phyloP scores from a whole-genome alignment of 495 filamentous ascomycete species.

The Hyaloscypha hepaticicola region DNA sequence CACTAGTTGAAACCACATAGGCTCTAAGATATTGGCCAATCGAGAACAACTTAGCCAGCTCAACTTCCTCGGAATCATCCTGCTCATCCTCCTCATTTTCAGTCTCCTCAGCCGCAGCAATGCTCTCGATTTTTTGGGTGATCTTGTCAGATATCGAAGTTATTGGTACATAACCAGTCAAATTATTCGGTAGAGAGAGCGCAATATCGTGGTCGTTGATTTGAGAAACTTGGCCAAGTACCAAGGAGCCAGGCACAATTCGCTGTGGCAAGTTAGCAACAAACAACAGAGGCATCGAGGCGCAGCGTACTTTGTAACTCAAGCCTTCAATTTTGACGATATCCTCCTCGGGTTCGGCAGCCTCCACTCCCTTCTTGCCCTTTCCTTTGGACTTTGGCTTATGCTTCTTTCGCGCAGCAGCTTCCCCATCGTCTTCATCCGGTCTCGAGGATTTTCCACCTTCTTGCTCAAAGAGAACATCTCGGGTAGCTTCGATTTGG shows the following conservation, averaged over 20 bases:
- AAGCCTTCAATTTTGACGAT: conserved; percentile 76
- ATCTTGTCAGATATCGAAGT: conserved; percentile 82
- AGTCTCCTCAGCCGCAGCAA: conserved; percentile 58
- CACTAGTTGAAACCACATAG: conserved; percentile 73
- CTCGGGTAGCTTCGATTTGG: conserved; percentile 85
- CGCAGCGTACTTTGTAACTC: conserved; percentile 74
- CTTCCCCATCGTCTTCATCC: conserved; percentile 36
- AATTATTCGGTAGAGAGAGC: conserved; percentile 85
- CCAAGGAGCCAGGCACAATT: conserved; percentile 75
- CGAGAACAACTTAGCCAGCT: conserved; percentile 69
- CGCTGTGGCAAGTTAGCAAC: conserved; percentile 54
- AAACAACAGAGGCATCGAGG: conserved; percentile 8
- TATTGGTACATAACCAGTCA: conserved; percentile 84
- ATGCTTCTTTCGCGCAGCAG: conserved; percentile 49
- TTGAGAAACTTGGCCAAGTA: conserved; percentile 81
- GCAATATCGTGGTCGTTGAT: conserved; percentile 77
- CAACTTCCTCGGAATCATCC: conserved; percentile 43
- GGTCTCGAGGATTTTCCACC: conserved; percentile 38
- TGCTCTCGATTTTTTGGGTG: conserved; percentile 62
- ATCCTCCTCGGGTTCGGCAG: conserved; percentile 49
- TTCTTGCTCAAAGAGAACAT: conserved; percentile 89
- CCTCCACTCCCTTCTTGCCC: conserved; percentile 45
- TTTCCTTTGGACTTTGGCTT: conserved; percentile 55
- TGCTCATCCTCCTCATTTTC: conserved; percentile 52
- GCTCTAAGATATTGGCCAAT: conserved; percentile 89